Base-by-base conservation (phyloP, 371 early-diverging fungal species). In the Mucor plumbeus region DNA sequence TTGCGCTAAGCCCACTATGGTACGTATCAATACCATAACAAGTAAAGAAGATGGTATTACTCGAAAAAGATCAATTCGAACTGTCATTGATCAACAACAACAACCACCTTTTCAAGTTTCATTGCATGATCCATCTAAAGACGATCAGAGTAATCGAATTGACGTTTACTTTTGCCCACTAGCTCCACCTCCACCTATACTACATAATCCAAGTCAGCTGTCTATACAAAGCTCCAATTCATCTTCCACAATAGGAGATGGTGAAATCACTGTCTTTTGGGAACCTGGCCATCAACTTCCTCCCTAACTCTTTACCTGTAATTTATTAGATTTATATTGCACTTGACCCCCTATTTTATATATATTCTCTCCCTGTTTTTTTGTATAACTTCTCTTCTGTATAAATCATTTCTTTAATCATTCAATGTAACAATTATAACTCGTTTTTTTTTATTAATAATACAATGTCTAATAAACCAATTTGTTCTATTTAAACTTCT, bases 221-320 rank as follows among this genome's bases (percentile, higher is more conserved):
- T 68, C 69, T 6, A 59, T 67, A 44, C 63, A 75, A 11, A 74
- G 63, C n/a, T 50, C 61, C 11, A 44, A 39, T 41, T 71, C 68
- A 10, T 70, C 53, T 39, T 74, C 72, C 11, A 70, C 73, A 7
- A 26, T 78, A 8, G 75, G 67, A 0, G 78, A 78, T 62, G 79
- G 79, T 15, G 76, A 76, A 41, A 79, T 79, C 35, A 79, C 79
- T 44, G 70, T 79, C n/a, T 67, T 62, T 70, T 78, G 67, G 61
- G 68, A 74, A 50, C 56, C 66, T 43, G 31, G 31, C 31, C 50
- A 26, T 21, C 58, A 55, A 13, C 43, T 14, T 26, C 47, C 61
- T 61, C 61, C 47, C 17, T 61, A 34, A 44, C 53, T 38, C 38
- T 5, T 53, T 53, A 53, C 31, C 53, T 53, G 53, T 53, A 53